phyloP scores from a whole-genome alignment of 352 stramenopile species.

The Phytophthora capsici region DNA sequence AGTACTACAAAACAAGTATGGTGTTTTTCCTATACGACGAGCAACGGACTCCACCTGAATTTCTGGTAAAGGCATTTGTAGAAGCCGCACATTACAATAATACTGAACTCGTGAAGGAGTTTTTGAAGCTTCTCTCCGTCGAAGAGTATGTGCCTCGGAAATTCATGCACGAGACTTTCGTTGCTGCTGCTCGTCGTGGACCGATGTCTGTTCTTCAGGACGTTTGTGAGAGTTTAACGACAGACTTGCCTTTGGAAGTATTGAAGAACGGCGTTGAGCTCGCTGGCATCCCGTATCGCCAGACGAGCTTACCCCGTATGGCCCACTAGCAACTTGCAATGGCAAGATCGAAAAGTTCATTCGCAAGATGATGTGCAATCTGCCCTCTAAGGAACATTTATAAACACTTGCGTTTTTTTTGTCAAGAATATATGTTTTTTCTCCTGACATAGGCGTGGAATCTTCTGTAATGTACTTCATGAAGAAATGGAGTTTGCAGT shows the following conservation, averaged over 20 bases:
- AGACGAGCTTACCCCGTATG: too few relatives aligned
- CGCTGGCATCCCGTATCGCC: too few relatives aligned
- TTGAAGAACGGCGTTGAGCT: slow-evolving; percentile 1
- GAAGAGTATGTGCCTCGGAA: not conserved
- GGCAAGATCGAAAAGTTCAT: not conserved
- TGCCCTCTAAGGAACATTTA: not conserved
- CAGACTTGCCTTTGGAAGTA: slow-evolving; percentile 1
- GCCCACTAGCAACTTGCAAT: too few relatives aligned
- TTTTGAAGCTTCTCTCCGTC: not conserved
- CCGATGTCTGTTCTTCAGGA: not conserved
- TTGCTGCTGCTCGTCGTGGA: not conserved
- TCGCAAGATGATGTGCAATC: not conserved
- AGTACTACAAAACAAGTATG: not conserved
- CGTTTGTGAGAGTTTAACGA: not conserved
- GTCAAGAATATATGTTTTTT: too few relatives aligned
- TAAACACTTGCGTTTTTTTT: too few relatives aligned
- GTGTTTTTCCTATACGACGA: not conserved
- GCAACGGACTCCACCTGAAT: not conserved
- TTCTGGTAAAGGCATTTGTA: not conserved
- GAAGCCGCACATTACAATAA: not conserved
- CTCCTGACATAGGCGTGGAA: too few relatives aligned
- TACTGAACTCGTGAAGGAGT: not conserved
- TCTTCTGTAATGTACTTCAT: too few relatives aligned
- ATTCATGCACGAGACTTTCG: slow-evolving; percentile 6
- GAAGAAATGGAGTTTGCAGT: too few relatives aligned